Base-by-base conservation (phyloP, 768 basidiomycete species). In the Leucosporidium scottii region DNA sequence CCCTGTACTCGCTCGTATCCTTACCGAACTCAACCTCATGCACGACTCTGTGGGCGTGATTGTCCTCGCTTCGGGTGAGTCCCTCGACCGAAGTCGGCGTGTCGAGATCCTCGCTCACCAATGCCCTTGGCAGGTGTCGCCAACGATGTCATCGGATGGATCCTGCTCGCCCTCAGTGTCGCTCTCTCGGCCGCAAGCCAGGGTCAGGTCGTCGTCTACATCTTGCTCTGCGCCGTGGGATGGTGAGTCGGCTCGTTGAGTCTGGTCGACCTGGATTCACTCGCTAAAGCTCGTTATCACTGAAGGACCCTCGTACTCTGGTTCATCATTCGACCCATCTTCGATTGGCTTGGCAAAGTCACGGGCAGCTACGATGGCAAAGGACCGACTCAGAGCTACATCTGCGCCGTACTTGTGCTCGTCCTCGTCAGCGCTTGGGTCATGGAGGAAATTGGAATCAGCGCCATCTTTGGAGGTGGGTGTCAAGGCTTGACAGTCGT, bases 21-120 rank as follows among this genome's bases (percentile, higher is more conserved):
- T 94, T 28, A 87, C 87, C 1, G 89, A 90, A 70, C 82, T 87
- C 69, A 87, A 88, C 75, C 84, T 96, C 3, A 82, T 93, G 59
- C 86, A 90, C 56, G 91, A 89, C 28, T 84, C 84, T 25, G 90
- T 96, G n/a, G 92, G 92, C 1, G 82, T 88, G 0, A 85, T 91
- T 49, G 85, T 85, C 0, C 83, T 96, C 10, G 85, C 90, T 1
- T 90, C 91, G 0, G 92, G 91, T 55, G 86, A 93, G 4, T 91
- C 87, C 9, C 88, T 89, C 74, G 87, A 80, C 66, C 34, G 75
- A 51, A 88, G 90, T 75, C 30, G 12, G 34, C 58, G 4, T 63
- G 44, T 31, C 23, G 34, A 13, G 57, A 21, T 48, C 31, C 44
- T 28, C 20, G 18, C n/a, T n/a, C 27, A 34, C 9, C 55, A 1